A percentile compares a stretch with the other conserved stretches of the same genome.
Evolutionary conservation across 768 basidiomycete genomes (phyloP).

Genomic region (Lanmaoa pseudosensibilis): DNA sequence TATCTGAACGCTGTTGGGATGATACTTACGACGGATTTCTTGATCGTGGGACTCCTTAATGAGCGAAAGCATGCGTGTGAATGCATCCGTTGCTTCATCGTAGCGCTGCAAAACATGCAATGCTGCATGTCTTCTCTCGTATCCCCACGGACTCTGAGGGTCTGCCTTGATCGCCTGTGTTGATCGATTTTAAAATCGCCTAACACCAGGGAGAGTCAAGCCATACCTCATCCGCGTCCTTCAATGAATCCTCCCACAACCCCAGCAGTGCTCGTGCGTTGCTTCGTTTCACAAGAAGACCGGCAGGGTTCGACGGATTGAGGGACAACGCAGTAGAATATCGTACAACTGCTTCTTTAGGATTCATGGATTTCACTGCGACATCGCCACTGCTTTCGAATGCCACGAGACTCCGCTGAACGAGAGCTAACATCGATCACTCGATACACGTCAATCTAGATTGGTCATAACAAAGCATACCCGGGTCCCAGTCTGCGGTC

Average conservation of each 20-base stretch:
- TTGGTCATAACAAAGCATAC: too few species aligned
- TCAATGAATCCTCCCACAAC: slow-evolving; percentile 9
- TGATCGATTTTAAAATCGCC: background rate
- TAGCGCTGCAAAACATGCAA: background rate
- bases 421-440: too few species aligned
- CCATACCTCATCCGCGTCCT: slow-evolving; percentile 13
- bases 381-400: background rate
- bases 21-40: background rate
- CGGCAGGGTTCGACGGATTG: background rate
- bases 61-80: slow-evolving; percentile 3
- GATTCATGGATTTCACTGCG: background rate
- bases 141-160: background rate
- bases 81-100: background rate
- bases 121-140: slow-evolving; percentile 2
- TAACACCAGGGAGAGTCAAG: too few species aligned
- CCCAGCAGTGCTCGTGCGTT: background rate
- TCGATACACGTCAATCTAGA: too few species aligned
- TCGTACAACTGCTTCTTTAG: background rate
- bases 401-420: too few species aligned
- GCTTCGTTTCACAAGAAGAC: slow-evolving; percentile 11
- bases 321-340: slow-evolving; percentile 7
- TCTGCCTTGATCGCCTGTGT: slow-evolving; percentile 1
- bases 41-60: background rate
- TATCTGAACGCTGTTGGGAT: accelerated
- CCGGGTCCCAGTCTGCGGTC: too few species aligned